Evolutionary conservation across 164 flowering plant species (phyloP).

Genomic region (Vitis amurensis): DNA sequence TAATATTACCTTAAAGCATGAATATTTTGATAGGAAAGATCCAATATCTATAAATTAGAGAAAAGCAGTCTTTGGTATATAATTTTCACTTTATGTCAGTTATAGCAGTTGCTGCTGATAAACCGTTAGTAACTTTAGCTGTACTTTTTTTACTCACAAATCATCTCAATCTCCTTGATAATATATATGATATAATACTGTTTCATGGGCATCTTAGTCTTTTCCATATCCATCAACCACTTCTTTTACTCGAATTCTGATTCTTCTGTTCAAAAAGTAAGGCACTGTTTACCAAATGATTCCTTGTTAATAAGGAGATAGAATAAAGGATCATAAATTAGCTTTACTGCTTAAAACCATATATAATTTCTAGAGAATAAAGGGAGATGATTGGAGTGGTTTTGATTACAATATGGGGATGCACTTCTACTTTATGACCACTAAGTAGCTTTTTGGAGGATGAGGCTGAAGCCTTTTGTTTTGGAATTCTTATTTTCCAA

Average conservation of each 20-base stretch:
- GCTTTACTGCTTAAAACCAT: background rate
- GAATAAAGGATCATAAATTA: background rate
- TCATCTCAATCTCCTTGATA: background rate
- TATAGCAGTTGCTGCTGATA: too few species aligned
- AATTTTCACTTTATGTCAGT: too few species aligned
- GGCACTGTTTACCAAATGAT: background rate
- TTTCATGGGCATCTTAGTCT: background rate
- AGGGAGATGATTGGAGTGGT: background rate
- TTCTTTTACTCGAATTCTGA: background rate
- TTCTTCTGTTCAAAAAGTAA: background rate
- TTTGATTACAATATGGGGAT: background rate
- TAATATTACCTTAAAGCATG: too few species aligned
- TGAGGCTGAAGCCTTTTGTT: background rate
- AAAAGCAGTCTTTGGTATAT: too few species aligned
- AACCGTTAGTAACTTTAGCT: too few species aligned
- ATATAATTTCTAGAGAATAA: background rate
- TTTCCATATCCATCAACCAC: background rate
- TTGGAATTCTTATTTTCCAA: background rate
- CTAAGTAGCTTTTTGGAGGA: background rate
- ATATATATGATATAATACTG: background rate
- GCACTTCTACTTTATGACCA: slow-evolving; percentile 1
- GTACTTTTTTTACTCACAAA: too few species aligned
- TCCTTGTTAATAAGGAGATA: background rate
- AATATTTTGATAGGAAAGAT: too few species aligned
- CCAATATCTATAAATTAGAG: too few species aligned